Evolutionary conservation across 164 flowering plant species (phyloP).

Genomic region (Magnolia changhungtana): DNA sequence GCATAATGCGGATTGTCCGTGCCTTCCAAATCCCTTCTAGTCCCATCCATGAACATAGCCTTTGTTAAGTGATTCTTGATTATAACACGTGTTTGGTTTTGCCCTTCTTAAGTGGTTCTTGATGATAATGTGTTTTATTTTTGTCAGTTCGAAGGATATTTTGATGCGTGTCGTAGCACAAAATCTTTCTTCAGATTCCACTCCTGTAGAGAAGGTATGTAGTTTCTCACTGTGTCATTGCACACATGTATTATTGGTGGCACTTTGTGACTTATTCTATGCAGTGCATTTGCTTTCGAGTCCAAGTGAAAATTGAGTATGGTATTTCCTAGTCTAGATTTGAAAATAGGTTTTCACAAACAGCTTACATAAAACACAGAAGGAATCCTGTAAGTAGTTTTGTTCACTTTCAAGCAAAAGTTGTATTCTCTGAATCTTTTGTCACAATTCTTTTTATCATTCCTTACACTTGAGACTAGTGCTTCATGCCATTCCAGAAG

Average conservation of each 20-base stretch:
- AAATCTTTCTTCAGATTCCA: slow-evolving; percentile 70
- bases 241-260: background rate
- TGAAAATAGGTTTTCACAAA: too few species aligned
- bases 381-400: too few species aligned
- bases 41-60: background rate
- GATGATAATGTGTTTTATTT: background rate
- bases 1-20: background rate
- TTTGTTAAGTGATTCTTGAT: background rate
- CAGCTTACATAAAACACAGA: too few species aligned
- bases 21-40: background rate
- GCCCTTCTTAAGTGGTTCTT: background rate
- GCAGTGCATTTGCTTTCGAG: background rate
- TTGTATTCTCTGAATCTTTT: too few species aligned
- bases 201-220: slow-evolving; percentile 81
- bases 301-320: too few species aligned
- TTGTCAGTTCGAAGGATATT: slow-evolving; percentile 80
- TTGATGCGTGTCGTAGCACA: slow-evolving; percentile 92
- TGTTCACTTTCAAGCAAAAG: too few species aligned
- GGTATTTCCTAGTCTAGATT: too few species aligned
- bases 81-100: slow-evolving; percentile 5
- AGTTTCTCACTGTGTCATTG: slow-evolving; percentile 1
- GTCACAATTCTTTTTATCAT: too few species aligned
- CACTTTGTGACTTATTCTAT: background rate
- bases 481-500: too few species aligned
- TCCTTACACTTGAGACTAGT: too few species aligned